phyloP scores from a whole-genome alignment of 1,284 basidiomycete species.

The Ustilago trichophora region DNA sequence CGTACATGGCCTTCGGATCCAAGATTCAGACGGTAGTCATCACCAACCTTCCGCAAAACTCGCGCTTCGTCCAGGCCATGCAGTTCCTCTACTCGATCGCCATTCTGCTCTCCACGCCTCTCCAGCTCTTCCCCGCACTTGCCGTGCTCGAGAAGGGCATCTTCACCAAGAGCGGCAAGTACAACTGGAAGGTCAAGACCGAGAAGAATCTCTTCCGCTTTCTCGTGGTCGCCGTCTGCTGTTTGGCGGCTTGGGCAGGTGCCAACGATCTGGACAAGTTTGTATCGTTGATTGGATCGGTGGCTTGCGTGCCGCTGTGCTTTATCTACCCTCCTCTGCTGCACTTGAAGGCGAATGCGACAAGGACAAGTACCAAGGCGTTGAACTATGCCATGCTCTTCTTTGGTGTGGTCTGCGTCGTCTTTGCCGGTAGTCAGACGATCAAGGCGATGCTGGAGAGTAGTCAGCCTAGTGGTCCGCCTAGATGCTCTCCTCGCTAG shows the following conservation, averaged over 20 bases:
- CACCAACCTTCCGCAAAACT: conserved; percentile 86
- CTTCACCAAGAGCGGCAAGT: conserved; percentile 85
- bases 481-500: conserved; percentile 27
- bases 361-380: conserved; percentile 76
- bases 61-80: conserved; percentile 87
- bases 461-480: conserved; percentile 12
- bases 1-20: conserved; percentile 87
- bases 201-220: conserved; percentile 91
- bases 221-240: conserved; percentile 78
- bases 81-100: conserved; percentile 73
- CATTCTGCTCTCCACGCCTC: conserved; percentile 90
- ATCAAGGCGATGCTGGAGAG: conserved; percentile 45
- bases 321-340: conserved; percentile 92
- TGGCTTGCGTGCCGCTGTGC: conserved; percentile 93
- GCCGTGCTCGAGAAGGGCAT: conserved; percentile 96
- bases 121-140: conserved; percentile 91
- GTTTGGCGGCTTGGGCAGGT: conserved; percentile 81
- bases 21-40: conserved; percentile 92
- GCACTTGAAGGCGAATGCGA: conserved; percentile 83
- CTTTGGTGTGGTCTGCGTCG: conserved; percentile 83
- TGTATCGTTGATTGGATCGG: conserved; percentile 89
- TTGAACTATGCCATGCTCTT: conserved; percentile 80
- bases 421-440: conserved; percentile 85
- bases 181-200: conserved; percentile 75
- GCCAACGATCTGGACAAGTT: conserved; percentile 95